Evolutionary conservation across 176 grass and related monocot species (phyloP), one percentile per base, ranked within the genome.

Genomic region (Poa pratensis): DNA sequence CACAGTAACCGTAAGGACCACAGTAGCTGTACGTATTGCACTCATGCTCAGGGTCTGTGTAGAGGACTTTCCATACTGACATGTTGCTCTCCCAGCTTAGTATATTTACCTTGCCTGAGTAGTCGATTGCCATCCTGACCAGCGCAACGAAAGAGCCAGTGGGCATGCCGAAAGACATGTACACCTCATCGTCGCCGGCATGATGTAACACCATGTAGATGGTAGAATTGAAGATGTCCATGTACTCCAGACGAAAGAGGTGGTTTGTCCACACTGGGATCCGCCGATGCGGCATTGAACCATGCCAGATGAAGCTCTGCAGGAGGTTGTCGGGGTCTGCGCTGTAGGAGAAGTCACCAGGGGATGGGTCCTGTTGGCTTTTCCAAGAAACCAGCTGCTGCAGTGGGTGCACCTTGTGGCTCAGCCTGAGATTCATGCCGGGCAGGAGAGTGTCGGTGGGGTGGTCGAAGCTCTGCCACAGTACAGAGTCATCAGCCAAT

Each of bases 391-490:
- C 57, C 4, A 89, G 88, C n/a, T 50, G 18, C 5, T 86, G 83
- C 6, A 45, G 23, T 2, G 71, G 51, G 14, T 82, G 71, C 7
- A 5, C 60, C 20, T 75, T 83, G 75, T 91, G 61, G 55, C 80
- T 89, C 37, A 84, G 53, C 59, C 82, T 82, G 27, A 91, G n/a
- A 26, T 84, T 91, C 92, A 94, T 89, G 9, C 89, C 89, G 1
- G 80, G 86, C 1, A 94, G 22, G 28, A 89, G 58, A 24, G 86
- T 89, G 57, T 94, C 86, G 0, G 86, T 59, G 0, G 79, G 88
- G 43, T 93, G 43, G 50, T 93, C 88, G 12, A 93, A 90, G 66
- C 91, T 93, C 74, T 93, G 89, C 89, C 92, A 94, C 19, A 94
- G 19, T 9, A 81, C 34, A 22, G 30, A 26, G 20, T 18, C 14